A percentile compares a stretch with the other conserved stretches of the same genome.
These are phyloP conservation scores for Aspergillus quadrilineatus DNA, from an alignment of 2,329 filamentous ascomycete genomes.

Conservation along the genomic window DNA sequence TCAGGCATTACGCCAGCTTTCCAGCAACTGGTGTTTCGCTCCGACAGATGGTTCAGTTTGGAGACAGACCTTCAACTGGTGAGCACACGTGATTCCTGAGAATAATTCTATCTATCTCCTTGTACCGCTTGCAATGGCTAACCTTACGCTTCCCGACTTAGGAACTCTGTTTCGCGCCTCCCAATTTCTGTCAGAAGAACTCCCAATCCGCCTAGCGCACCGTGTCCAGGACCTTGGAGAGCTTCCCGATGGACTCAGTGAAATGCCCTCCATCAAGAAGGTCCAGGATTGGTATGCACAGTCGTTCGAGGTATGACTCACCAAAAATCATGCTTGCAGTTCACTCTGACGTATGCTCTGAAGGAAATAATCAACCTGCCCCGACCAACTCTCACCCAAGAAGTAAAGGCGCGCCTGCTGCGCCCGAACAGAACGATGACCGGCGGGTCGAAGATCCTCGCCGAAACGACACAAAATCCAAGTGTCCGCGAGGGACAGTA, in stretches of 20 bases:
- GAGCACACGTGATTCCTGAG: constrained; percentile 31
- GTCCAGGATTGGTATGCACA: constrained; percentile 99
- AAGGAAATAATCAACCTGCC: constrained; percentile 86
- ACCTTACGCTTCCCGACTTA: constrained; percentile 37
- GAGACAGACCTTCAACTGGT: constrained; percentile 89
- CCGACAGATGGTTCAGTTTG: constrained; percentile 98
- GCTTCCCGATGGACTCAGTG: constrained; percentile 90
- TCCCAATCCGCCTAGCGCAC: constrained; percentile 93
- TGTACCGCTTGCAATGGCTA: constrained; percentile 13
- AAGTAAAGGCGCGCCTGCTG: constrained; percentile 76
- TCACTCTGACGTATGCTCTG: constrained; percentile 24
- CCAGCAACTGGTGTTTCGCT: constrained; percentile 94
- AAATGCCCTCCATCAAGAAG: constrained; percentile 94
- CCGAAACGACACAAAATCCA: constrained; percentile 84
- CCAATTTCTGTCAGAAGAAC: constrained; percentile 96
- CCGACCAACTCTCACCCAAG: constrained; percentile 71
- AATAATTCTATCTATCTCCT: constrained; percentile 2
- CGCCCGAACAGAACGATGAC: constrained; percentile 50
- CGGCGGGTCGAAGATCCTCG: constrained; percentile 65
- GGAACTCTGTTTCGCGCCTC: constrained; percentile 96
- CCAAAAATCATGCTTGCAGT: constrained; percentile 4
- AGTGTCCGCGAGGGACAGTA: constrained; percentile 85
- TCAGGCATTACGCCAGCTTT: constrained; percentile 95
- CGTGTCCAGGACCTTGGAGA: constrained; percentile 91
- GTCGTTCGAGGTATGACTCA: constrained; percentile 82